A percentile compares a stretch with the other conserved stretches of the same genome.
Evolutionary conservation across 2,329 filamentous ascomycete species (phyloP).

Genomic region (Exserohilum turcica): DNA sequence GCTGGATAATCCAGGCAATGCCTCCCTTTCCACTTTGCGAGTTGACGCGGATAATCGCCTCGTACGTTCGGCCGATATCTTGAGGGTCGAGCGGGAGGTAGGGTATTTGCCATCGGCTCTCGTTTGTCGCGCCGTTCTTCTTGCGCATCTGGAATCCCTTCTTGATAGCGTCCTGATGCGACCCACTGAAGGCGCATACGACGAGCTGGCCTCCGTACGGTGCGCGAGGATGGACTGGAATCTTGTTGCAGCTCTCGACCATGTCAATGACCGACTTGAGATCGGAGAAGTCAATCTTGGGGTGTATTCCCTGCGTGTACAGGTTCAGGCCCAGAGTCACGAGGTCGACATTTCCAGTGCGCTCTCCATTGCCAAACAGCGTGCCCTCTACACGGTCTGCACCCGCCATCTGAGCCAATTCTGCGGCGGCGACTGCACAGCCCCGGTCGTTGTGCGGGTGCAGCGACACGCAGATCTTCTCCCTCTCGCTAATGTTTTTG

Average conservation of each 20-base stretch:
- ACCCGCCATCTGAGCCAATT: slow-evolving; percentile 94
- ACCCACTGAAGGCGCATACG: slow-evolving; percentile 89
- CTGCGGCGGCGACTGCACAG: slow-evolving; percentile 85
- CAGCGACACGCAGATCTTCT: slow-evolving; percentile 86
- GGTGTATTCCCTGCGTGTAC: slow-evolving; percentile 89
- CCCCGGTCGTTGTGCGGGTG: slow-evolving; percentile 96
- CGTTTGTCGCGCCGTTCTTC: slow-evolving; percentile 60
- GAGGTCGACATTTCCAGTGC: slow-evolving; percentile 93
- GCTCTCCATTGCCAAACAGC: slow-evolving; percentile 91
- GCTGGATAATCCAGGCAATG: slow-evolving; percentile 90
- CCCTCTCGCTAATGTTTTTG: slow-evolving; percentile 77
- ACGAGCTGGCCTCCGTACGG: slow-evolving; percentile 91
- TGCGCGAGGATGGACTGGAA: slow-evolving; percentile 85
- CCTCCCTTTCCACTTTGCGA: slow-evolving; percentile 95
- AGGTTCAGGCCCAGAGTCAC: slow-evolving; percentile 92
- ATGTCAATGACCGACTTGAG: slow-evolving; percentile 83
- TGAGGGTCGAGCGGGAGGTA: slow-evolving; percentile 92
- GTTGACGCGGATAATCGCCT: slow-evolving; percentile 97
- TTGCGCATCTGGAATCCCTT: slow-evolving; percentile 79
- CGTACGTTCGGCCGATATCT: slow-evolving; percentile 96
- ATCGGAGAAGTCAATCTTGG: slow-evolving; percentile 88
- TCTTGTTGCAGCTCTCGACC: slow-evolving; percentile 93
- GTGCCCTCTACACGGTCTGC: slow-evolving; percentile 94
- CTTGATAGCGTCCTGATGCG: slow-evolving; percentile 95
- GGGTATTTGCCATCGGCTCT: slow-evolving; percentile 80